phyloP scores from a whole-genome alignment of 2,329 filamentous ascomycete species.

The Pezicula neosporulosa region DNA sequence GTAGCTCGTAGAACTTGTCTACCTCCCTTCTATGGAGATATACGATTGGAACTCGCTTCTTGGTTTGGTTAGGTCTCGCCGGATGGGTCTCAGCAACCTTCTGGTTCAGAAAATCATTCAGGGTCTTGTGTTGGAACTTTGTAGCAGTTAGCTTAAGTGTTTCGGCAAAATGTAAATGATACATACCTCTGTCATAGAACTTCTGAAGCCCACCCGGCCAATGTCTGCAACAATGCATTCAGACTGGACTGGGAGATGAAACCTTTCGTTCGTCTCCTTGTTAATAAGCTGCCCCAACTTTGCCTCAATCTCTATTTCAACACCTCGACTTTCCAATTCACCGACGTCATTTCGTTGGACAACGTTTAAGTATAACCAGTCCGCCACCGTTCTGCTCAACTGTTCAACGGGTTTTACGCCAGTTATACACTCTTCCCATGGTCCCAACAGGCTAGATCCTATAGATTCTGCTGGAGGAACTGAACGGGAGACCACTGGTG shows the following conservation, averaged over 20 bases:
- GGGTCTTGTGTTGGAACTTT: constrained; percentile 73
- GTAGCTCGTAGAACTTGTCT: constrained; percentile 80
- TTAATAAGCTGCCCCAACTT: constrained; percentile 84
- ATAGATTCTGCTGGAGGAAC: constrained; percentile 8
- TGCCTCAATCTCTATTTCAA: constrained; percentile 88
- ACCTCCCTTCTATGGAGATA: constrained; percentile 82
- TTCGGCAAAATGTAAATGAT: background rate
- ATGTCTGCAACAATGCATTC: constrained; percentile 66
- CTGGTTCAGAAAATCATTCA: constrained; percentile 83
- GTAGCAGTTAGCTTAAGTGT: constrained; percentile 10
- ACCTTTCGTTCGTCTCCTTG: constrained; percentile 65
- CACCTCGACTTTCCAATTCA: constrained; percentile 59
- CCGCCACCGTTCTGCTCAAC: constrained; percentile 70
- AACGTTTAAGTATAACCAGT: constrained; percentile 74
- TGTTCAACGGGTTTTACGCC: constrained; percentile 71
- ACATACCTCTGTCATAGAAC: constrained; percentile 84
- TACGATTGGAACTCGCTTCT: constrained; percentile 58
- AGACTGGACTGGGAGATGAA: constrained; percentile 63
- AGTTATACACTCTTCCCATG: constrained; percentile 67
- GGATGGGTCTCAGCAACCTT: constrained; percentile 57
- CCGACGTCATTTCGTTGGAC: constrained; percentile 63
- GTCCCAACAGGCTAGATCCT: constrained; percentile 36
- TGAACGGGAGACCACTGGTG: constrained; percentile 8
- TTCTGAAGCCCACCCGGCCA: constrained; percentile 68
- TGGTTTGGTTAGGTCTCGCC: constrained; percentile 36